Evolutionary conservation across 306 rosid genomes (phyloP), one percentile per base, ranked within the genome.

Genomic region (Sphenostylis stenocarpa): DNA sequence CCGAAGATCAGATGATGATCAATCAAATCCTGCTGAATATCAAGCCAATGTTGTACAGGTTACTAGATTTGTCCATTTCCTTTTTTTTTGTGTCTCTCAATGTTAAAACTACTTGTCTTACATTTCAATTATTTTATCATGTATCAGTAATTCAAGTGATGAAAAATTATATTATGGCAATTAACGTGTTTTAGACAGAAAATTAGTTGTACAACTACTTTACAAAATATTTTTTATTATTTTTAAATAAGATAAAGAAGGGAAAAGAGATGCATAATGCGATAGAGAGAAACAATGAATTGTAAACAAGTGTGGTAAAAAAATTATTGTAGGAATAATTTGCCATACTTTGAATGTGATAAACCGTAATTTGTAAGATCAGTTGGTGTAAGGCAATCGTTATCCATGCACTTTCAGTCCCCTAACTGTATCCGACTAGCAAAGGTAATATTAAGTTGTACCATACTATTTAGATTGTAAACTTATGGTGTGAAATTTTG

Each of bases 31-130:
- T 47, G 55, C 82, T 33, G 78, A 51, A 67, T 17, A 67, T 77
- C 85, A 84, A 69, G 75, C 72, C 72, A 71, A 65, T 60, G 72
- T 63, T 70, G 28, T 1, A 16, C 87, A 87, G 96, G 97, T 91
- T 83, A 71, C 17, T 73, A 41, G 48, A 75, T 80, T 34, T 41
- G 28, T 72, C 9, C 5, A 20, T 62, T 67, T 49, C 29, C 14
- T 34, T 41, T 68, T 36, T 48, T 68, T 70, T 70, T 43, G 24
- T 7, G 6, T 71, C 20, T 33, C 16, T 34, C 55, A 23, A 21
- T 26, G 41, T 72, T 60, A 39, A 13, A 20, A 52, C 49, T 24
- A 47, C 31, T 7, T 55, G 47, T 73, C 41, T 75, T 58, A 38
- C 57, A 55, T 47, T 47, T 81, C 63, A 48, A 62, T 52, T 76